phyloP scores from a whole-genome alignment of 768 basidiomycete species.

The Leccinum subtestaceum region DNA sequence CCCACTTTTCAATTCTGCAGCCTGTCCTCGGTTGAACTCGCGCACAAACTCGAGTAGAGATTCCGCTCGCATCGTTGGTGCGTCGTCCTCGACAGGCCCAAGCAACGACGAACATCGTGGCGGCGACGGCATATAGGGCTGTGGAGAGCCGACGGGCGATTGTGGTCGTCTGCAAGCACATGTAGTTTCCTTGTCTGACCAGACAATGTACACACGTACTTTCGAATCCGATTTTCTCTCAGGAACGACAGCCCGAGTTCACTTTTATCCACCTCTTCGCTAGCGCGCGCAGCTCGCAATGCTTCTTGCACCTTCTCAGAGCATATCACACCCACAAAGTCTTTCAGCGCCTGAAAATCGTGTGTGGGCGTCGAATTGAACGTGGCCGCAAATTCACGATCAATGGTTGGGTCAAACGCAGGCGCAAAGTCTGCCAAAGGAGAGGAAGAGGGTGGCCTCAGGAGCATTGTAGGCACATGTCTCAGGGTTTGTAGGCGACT shows the following conservation, averaged over 20 bases:
- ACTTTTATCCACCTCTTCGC: constrained; percentile 50
- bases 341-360: constrained; percentile 47
- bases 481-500: constrained; percentile 44
- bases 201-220: constrained; percentile 37
- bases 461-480: constrained; percentile 43
- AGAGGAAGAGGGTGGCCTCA: constrained; percentile 36
- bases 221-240: constrained; percentile 53
- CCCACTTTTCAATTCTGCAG: constrained; percentile 11
- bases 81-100: constrained; percentile 37
- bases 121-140: constrained; percentile 49
- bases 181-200: neutral
- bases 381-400: constrained; percentile 28
- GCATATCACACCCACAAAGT: constrained; percentile 45
- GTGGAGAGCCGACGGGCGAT: constrained; percentile 57
- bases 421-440: constrained; percentile 25
- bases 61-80: constrained; percentile 40
- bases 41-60: constrained; percentile 54
- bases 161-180: constrained; percentile 41
- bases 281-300: constrained; percentile 50
- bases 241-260: constrained; percentile 46
- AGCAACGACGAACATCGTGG: constrained; percentile 40
- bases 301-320: constrained; percentile 59
- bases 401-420: constrained; percentile 25
- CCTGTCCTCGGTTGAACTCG: constrained; percentile 46
- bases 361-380: constrained; percentile 30